Base-by-base conservation (phyloP, 768 basidiomycete species). In the Hericium erinaceus region DNA sequence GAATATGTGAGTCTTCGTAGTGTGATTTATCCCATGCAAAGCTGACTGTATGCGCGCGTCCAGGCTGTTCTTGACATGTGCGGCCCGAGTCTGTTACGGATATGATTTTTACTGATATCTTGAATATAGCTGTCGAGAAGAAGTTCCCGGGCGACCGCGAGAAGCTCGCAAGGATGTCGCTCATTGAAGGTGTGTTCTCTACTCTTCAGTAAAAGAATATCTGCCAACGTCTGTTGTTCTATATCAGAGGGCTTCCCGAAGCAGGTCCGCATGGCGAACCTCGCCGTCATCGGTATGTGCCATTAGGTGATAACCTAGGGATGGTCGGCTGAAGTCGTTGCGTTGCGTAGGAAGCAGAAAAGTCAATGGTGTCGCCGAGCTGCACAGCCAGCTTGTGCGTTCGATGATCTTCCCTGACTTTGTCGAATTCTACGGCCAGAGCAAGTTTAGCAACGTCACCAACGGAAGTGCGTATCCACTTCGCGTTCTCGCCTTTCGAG, bases 311-410 rank as follows among this genome's bases (percentile, higher is more conserved):
- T 48, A 37, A 26, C 48, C 46, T 52, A 49, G 51, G 22, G n/a
- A 8, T 4, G 3, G 18, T 41, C 55, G 62, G 67, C 24, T 22
- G 22, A 55, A 3, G 15, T 13, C 52, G 20, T 16, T 20, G 44
- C n/a, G 61, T 33, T 33, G 6, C 8, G 52, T 58, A 84, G 83
- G 84, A 28, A 89, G 86, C 66, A 81, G 85, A 64, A 89, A 85
- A 68, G 89, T 94, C 66, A 99, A 99, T 64, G 95, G 97, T 66
- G 97, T 98, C 13, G 95, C 97, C 10, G 95, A 94, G 81, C 77
- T 98, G 26, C 97, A 98, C 76, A 89, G 86, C 58, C 87, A 92
- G 55, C 81, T 98, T 48, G 89, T 98, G 54, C 79, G 77, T 70
- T 84, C 85, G 20, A 92, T 87, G 7, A 89, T 92, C 63, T 69